Base-by-base conservation (phyloP, 2,329 filamentous ascomycete species). In the Ophiostoma ips region DNA sequence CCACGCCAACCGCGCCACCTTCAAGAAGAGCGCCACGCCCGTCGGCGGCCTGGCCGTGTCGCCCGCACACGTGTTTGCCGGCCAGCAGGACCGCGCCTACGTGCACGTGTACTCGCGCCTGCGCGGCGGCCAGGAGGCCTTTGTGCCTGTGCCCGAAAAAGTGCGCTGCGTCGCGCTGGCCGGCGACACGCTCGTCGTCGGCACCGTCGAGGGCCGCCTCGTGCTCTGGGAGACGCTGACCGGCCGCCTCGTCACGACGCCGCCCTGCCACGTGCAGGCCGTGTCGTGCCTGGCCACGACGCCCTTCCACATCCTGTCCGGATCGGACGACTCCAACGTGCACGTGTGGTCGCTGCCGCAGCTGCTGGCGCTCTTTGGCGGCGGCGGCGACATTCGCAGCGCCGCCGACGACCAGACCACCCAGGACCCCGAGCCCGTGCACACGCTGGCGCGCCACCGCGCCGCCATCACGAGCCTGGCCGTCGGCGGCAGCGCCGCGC, bases 21-120 rank as follows among this genome's bases (percentile, higher is more conserved):
- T 92, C 74, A 96, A 95, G 73, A 96, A 95, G 69, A 94, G 86
- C 70, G 84, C 86, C 15, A 80, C 82, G n/a, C 75, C 82, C 24
- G 71, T 75, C 52, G 86, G 90, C 64, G 83, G 86, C 58, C 70
- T 98, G 50, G 89, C 87, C 30, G 75, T 89, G 58, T 94, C 76
- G 65, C 72, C 77, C 41, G 82, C 82, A 18, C 92, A 98, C 63
- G 74, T 96, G 44, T 98, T 95, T 63, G 84, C 89, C 4, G 90
- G 87, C 4, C 92, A 98, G 64, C 76, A 84, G 46, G 88, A 89
- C 56, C 96, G 95, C 66, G 87, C 88, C 0, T 85, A 94, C 38
- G 76, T 98, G 1, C 87, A 96, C 66, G 87, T 98, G 50, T 98
- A 96, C 67, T 89, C 78, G 52, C 77, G 88, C 50, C 74, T 81